These are phyloP conservation scores for Malus hybrid DNA, from an alignment of 331 rosid species.

Conservation along the genomic window DNA sequence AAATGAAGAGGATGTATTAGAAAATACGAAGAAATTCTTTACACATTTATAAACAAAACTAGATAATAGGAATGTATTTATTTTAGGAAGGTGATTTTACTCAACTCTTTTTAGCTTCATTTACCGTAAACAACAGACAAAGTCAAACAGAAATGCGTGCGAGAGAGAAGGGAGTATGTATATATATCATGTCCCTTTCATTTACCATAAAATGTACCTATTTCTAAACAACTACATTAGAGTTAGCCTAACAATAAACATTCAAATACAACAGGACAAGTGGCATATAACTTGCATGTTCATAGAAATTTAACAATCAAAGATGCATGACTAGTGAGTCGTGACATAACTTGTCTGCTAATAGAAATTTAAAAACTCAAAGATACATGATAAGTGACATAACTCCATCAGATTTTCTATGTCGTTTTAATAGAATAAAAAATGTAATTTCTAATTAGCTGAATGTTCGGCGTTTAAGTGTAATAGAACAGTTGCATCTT, in stretches of 20 bases:
- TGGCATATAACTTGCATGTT: not conserved
- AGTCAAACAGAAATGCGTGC: too few species aligned
- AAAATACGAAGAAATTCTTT: not conserved
- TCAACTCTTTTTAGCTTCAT: not conserved
- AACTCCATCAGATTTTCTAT: not conserved
- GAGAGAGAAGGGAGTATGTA: too few species aligned
- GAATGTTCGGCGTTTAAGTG: not conserved
- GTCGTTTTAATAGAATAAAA: not conserved
- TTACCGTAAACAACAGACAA: too few species aligned
- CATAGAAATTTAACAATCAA: too few species aligned
- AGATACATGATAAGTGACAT: too few species aligned
- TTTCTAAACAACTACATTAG: not conserved
- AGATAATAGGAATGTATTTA: not conserved
- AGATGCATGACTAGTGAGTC: not conserved
- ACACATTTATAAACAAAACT: not conserved
- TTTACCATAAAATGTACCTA: too few species aligned
- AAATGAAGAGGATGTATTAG: not conserved
- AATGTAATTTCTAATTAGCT: not conserved
- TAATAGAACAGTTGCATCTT: too few species aligned
- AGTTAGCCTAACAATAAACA: not conserved
- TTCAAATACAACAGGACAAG: not conserved
- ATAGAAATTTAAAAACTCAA: too few species aligned
- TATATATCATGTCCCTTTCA: too few species aligned
- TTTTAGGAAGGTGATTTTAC: not conserved
- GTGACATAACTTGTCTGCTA: not conserved